A percentile compares a stretch with the other conserved stretches of the same genome.
Conservation (phyloP, 1,284 basidiomycete genomes). For the Heterobasidion parviporum region DNA sequence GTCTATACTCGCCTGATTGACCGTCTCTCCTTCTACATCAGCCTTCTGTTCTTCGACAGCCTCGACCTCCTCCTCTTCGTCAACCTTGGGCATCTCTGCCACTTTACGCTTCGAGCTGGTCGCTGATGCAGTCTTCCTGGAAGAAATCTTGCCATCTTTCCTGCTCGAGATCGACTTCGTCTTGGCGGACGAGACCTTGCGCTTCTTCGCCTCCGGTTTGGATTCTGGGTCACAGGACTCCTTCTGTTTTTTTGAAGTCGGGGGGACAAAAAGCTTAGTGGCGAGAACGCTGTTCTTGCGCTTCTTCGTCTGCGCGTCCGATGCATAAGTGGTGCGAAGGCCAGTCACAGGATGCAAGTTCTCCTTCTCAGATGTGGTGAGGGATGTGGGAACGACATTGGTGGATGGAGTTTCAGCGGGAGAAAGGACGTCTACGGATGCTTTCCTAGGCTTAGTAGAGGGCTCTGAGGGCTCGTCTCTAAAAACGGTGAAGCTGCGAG, state of each 20-base stretch:
- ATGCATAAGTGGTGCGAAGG: slow-evolving; percentile 35
- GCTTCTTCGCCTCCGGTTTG: slow-evolving; percentile 43
- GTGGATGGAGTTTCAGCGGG: slow-evolving; percentile 12
- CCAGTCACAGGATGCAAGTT: slow-evolving; percentile 70
- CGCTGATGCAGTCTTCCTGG: slow-evolving; percentile 13
- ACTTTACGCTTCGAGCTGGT: slow-evolving; percentile 11
- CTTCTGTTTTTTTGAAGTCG: slow-evolving; percentile 36
- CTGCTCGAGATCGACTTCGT: slow-evolving; percentile 8
- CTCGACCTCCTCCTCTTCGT: slow-evolving; percentile 7
- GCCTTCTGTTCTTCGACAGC: not conserved
- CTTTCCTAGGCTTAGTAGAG: slow-evolving; percentile 11
- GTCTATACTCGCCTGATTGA: slow-evolving; percentile 18
- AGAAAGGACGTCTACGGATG: slow-evolving; percentile 11
- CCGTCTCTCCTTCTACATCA: slow-evolving; percentile 13
- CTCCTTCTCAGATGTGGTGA: slow-evolving; percentile 55
- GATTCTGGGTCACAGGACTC: not conserved
- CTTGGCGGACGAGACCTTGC: slow-evolving; percentile 26
- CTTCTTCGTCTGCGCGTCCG: slow-evolving; percentile 40
- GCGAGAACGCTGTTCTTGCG: slow-evolving; percentile 52
- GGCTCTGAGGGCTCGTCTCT: slow-evolving; percentile 34
- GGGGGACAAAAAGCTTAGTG: slow-evolving; percentile 37
- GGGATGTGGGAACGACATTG: slow-evolving; percentile 18
- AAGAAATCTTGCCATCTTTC: slow-evolving; percentile 26
- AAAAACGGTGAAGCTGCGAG: slow-evolving; percentile 59
- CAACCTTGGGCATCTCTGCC: slow-evolving; percentile 30